A percentile compares a stretch with the other conserved stretches of the same genome.
Conservation (phyloP, 1,284 basidiomycete genomes). For the Heterobasidion irregulare region DNA sequence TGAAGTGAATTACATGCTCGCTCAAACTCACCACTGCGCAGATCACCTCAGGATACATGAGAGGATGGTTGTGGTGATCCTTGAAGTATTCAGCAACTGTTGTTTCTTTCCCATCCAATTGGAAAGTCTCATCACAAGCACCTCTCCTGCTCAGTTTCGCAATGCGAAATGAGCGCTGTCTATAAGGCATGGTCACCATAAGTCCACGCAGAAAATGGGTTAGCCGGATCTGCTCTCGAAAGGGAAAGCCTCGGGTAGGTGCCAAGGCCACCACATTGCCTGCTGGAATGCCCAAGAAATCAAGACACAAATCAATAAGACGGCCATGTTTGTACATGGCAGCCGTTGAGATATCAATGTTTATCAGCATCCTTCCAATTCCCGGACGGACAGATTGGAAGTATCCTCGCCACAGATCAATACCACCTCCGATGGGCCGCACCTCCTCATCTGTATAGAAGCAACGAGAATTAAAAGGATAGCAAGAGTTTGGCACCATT, state of each 20-base stretch:
- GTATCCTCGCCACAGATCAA: conserved; percentile 68
- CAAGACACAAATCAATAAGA: conserved; percentile 44
- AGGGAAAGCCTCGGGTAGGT: conserved; percentile 23
- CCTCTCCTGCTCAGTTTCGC: too few species aligned
- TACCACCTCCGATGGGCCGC: conserved; percentile 53
- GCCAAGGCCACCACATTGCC: conserved; percentile 35
- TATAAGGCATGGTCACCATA: too few species aligned
- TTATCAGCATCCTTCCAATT: conserved; percentile 56
- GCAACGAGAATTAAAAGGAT: conserved; percentile 64
- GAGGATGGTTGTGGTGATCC: conserved; percentile 35
- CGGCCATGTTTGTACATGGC: conserved; percentile 58
- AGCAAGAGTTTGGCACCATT: conserved; percentile 60
- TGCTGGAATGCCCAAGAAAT: conserved; percentile 30
- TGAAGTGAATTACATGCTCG: not conserved
- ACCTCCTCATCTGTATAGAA: conserved; percentile 64
- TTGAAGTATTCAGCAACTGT: conserved; percentile 56
- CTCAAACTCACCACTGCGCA: conserved; percentile 50
- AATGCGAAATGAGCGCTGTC: too few species aligned
- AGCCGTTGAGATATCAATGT: conserved; percentile 69
- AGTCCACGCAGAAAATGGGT: too few species aligned
- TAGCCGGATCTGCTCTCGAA: too few species aligned
- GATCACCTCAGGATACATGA: conserved; percentile 47
- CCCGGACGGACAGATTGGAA: conserved; percentile 70
- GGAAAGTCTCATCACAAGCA: conserved; percentile 18
- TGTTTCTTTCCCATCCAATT: conserved; percentile 39